These are phyloP conservation scores for Berkeleyomyces basicola DNA, from an alignment of 2,329 filamentous ascomycete genomes.

Conservation along the genomic window DNA sequence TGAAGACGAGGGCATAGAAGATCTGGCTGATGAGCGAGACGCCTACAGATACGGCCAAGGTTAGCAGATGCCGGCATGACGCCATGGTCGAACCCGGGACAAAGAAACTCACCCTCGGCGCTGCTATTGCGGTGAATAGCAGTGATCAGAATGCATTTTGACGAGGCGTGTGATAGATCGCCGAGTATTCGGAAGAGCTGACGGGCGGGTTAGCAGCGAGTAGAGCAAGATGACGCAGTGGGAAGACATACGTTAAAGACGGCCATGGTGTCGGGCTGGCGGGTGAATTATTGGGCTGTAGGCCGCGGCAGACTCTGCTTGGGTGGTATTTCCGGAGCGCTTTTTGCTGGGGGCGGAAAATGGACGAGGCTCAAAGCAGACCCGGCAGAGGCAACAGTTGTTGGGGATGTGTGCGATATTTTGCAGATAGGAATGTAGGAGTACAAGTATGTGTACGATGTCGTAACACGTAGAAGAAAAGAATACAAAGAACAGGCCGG, in stretches of 20 bases:
- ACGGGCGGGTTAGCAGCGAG: background rate
- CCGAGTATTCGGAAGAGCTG: slow-evolving; percentile 59
- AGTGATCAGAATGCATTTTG: slow-evolving; percentile 81
- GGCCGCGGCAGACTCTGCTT: no score
- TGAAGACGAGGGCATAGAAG: slow-evolving; percentile 74
- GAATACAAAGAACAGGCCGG: background rate
- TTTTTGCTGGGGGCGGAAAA: no score
- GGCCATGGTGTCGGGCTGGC: slow-evolving; percentile 20
- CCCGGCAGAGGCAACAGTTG: background rate
- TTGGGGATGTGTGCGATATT: background rate
- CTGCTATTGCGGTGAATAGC: slow-evolving; percentile 78
- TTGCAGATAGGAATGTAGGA: background rate
- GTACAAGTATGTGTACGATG: background rate
- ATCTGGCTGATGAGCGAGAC: slow-evolving; percentile 84
- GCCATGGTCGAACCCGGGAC: background rate
- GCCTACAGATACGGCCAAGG: slow-evolving; percentile 29
- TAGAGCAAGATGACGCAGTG: background rate
- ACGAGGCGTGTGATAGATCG: slow-evolving; percentile 69
- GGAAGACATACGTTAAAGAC: slow-evolving; percentile 24
- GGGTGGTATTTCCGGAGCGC: no score
- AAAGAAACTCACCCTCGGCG: slow-evolving; percentile 44
- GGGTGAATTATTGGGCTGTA: no score
- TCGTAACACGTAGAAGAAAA: slow-evolving; percentile 1
- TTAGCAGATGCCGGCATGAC: background rate
- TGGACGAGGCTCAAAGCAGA: no score